Percentiles rank a stretch among this genome's conserved stretches.
Evolutionary conservation across 805 yeast genomes (phyloP).

Genomic region (Zygotorulaspora danielsina): DNA sequence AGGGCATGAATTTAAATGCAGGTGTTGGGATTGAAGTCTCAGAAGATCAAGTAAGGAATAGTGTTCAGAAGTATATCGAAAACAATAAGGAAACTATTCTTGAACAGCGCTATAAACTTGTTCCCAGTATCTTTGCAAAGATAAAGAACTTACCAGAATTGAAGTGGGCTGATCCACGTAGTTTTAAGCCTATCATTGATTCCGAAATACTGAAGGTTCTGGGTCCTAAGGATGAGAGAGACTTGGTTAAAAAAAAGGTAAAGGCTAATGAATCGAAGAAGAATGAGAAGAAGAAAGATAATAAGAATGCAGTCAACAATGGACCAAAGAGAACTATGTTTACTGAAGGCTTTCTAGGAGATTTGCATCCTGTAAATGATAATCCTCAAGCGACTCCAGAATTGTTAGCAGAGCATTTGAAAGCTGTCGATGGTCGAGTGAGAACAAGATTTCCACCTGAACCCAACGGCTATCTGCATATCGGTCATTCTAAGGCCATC

Average conservation of each 20-base stretch:
- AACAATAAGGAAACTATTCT: constrained; percentile 55
- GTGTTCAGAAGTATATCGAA: constrained; percentile 57
- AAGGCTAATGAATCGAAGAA: constrained; percentile 42
- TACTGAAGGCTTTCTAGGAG: constrained; percentile 92
- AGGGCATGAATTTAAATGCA: constrained; percentile 55
- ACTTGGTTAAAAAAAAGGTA: constrained; percentile 72
- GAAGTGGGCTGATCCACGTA: constrained; percentile 89
- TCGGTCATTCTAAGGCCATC: constrained; percentile 97
- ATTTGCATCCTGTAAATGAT: constrained; percentile 90
- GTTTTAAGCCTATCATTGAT: constrained; percentile 85
- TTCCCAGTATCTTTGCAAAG: constrained; percentile 73
- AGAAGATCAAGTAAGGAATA: constrained; percentile 56
- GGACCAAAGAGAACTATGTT: constrained; percentile 67
- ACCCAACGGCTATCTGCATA: constrained; percentile 98
- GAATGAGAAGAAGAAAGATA: constrained; percentile 24
- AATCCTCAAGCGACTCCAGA: constrained; percentile 89
- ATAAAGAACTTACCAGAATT: constrained; percentile 68
- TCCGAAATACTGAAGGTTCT: constrained; percentile 61
- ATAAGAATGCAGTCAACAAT: constrained; percentile 12
- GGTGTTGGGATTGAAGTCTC: constrained; percentile 81
- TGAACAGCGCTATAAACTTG: constrained; percentile 70
- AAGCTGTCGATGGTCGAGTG: constrained; percentile 74
- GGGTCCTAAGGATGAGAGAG: constrained; percentile 97
- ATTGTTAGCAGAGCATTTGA: constrained; percentile 73
- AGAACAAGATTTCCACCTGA: constrained; percentile 96